Conservation (phyloP, 345 rosid genomes). For the Cochlearia excelsa region DNA sequence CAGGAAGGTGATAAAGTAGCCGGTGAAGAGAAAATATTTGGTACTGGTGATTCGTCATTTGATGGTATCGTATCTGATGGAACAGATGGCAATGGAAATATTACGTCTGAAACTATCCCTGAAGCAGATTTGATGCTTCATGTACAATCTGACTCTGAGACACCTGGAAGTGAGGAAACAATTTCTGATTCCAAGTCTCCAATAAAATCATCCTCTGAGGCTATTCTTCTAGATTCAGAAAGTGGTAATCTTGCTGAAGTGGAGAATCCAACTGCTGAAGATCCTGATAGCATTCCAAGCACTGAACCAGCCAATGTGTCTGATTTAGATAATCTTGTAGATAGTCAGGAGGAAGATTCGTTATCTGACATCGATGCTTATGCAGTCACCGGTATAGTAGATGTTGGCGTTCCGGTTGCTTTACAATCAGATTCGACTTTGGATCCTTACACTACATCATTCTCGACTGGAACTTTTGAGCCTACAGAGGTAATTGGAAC, state of each 20-base stretch:
- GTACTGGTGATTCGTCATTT: conserved; percentile 24
- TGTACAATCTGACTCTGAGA: conserved; percentile 34
- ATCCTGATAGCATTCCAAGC: conserved; percentile 31
- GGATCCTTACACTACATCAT: conserved; percentile 35
- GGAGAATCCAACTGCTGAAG: conserved; percentile 38
- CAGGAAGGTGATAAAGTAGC: conserved; percentile 38
- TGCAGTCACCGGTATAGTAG: conserved; percentile 34
- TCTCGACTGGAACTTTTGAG: conserved; percentile 38
- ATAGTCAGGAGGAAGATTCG: conserved; percentile 33
- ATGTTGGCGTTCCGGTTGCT: conserved; percentile 34
- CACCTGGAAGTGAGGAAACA: conserved; percentile 16
- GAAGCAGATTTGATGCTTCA: conserved; percentile 39
- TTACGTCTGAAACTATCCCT: conserved; percentile 34
- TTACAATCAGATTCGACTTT: conserved; percentile 38
- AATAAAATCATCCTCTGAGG: conserved; percentile 39
- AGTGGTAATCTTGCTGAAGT: conserved; percentile 34
- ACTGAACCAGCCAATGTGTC: conserved; percentile 36
- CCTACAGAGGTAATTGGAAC: conserved; percentile 36
- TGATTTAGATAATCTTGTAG: conserved; percentile 28
- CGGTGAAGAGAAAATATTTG: conserved; percentile 36
- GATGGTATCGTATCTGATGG: conserved; percentile 34
- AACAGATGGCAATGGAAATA: conserved; percentile 31
- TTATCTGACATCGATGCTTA: conserved; percentile 31
- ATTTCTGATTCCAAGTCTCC: conserved; percentile 32
- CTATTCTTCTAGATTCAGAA: conserved; percentile 35